Conservation (phyloP, 805 yeast species). For the Metschnikowia similis region DNA sequence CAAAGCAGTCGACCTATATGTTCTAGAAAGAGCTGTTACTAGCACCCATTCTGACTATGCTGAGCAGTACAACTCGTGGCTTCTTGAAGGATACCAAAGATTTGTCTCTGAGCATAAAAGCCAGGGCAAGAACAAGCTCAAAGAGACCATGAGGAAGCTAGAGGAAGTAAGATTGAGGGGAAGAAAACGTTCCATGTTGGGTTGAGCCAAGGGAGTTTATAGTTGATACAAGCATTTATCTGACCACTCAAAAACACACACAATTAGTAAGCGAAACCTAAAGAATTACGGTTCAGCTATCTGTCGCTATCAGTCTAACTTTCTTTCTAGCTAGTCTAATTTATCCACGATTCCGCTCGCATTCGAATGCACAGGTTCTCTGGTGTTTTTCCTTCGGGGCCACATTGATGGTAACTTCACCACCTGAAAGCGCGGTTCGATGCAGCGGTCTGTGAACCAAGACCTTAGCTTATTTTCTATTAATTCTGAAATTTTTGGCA, state of each 20-base stretch:
- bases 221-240: not conserved
- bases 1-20: conserved; percentile 95
- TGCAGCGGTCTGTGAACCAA: conserved; percentile 91
- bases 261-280: not conserved
- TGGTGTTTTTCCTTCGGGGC: conserved; percentile 52
- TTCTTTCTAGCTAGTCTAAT: conserved; percentile 7
- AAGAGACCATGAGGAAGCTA: conserved; percentile 59
- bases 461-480: conserved; percentile 77
- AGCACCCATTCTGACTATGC: conserved; percentile 86
- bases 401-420: conserved; percentile 81
- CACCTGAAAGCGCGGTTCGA: conserved; percentile 88
- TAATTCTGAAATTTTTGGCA: conserved; percentile 83
- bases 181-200: conserved; percentile 91
- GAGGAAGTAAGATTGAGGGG: conserved; percentile 89
- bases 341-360: conserved; percentile 19
- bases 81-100: conserved; percentile 62
- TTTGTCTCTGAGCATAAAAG: conserved; percentile 18
- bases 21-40: conserved; percentile 82
- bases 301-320: too few species aligned
- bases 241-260: not conserved
- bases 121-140: conserved; percentile 35
- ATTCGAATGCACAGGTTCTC: conserved; percentile 25
- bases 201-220: conserved; percentile 26
- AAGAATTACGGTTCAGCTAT: not conserved
- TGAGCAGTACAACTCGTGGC: conserved; percentile 59